Evolutionary conservation across 2,329 filamentous ascomycete species (phyloP).

Genomic region (Alternaria infectoria): DNA sequence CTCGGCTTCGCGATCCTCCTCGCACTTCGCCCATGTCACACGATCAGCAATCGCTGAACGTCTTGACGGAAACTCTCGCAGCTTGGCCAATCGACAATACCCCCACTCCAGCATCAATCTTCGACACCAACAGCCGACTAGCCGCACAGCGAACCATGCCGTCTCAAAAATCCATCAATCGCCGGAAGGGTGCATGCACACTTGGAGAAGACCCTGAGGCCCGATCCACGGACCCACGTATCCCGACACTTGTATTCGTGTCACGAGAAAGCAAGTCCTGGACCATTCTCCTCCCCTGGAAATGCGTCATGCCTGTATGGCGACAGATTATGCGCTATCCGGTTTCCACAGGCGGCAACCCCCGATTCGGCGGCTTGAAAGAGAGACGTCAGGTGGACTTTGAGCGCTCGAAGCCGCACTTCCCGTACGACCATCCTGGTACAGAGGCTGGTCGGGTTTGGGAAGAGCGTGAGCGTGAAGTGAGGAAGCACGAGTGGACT

Average conservation of each 20-base stretch:
- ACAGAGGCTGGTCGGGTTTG: constrained; percentile 80
- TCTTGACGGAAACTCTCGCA: constrained; percentile 66
- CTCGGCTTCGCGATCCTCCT: constrained; percentile 79
- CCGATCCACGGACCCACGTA: constrained; percentile 69
- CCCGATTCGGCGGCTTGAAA: constrained; percentile 80
- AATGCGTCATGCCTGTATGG: constrained; percentile 86
- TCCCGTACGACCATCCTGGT: constrained; percentile 82
- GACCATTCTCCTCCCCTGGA: constrained; percentile 89
- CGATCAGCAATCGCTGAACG: constrained; percentile 32
- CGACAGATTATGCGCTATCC: constrained; percentile 83
- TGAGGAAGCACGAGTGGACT: constrained; percentile 71
- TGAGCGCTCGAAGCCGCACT: constrained; percentile 79
- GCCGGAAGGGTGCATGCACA: constrained; percentile 68
- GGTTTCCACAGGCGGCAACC: constrained; percentile 78
- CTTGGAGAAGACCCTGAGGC: constrained; percentile 69
- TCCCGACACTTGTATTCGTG: constrained; percentile 76
- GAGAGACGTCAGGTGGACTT: constrained; percentile 82
- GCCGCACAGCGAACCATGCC: constrained; percentile 70
- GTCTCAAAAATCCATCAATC: constrained; percentile 79
- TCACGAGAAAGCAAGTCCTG: constrained; percentile 67
- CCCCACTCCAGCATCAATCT: constrained; percentile 62
- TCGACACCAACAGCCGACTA: constrained; percentile 71
- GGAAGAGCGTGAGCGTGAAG: constrained; percentile 71
- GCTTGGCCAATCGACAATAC: constrained; percentile 69
- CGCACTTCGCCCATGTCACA: constrained; percentile 52